Base-by-base conservation (phyloP, 2,329 filamentous ascomycete species). In the Claviceps sp. region DNA sequence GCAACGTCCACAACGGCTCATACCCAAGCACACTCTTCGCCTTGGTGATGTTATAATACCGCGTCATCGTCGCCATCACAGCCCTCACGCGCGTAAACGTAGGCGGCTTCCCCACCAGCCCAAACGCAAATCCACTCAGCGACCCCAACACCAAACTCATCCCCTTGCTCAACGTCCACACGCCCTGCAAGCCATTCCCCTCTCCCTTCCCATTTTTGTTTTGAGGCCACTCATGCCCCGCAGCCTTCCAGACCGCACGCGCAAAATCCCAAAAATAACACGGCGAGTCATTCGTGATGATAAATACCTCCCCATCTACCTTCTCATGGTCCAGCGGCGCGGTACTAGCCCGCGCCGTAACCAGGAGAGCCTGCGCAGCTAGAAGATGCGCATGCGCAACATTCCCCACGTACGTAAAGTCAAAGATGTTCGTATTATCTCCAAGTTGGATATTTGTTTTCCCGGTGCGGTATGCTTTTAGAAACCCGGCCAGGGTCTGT, bases 201-300 rank as follows among this genome's bases (percentile, higher is more conserved):
- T 34, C 1, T 2, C 29, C 29, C 1, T 34, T 34, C 1, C 26
- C 26, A 7, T 29, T 8, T 26, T 7, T 7, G 26, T 8, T 8
- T 34, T 11, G 45, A 8, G 45, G 26, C 9, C 68, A 67, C 7
- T 69, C 64, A 52, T 67, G 72, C 38, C 80, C 80, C 11, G 78
- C 78, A 43, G 74, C 75, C 56, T 70, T 71, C 88, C 88, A 97
- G 46, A 95, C 76, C 40, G 82, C 80, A 42, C 87, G 78, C 53
- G 86, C 80, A 64, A 94, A 86, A 67, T 95, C 88, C 82, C 93
- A 94, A 68, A 95, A 94, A 66, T 91, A 91, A 20, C 94, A 75
- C 5, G 91, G 91, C 59, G 81, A 75, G 68, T 89, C 87, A 66
- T 97, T 97, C 53, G 88, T 93, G 62, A 97, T 80, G 70, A 95